phyloP scores from a whole-genome alignment of 1,284 basidiomycete species.

The Irpex rosettiformis region DNA sequence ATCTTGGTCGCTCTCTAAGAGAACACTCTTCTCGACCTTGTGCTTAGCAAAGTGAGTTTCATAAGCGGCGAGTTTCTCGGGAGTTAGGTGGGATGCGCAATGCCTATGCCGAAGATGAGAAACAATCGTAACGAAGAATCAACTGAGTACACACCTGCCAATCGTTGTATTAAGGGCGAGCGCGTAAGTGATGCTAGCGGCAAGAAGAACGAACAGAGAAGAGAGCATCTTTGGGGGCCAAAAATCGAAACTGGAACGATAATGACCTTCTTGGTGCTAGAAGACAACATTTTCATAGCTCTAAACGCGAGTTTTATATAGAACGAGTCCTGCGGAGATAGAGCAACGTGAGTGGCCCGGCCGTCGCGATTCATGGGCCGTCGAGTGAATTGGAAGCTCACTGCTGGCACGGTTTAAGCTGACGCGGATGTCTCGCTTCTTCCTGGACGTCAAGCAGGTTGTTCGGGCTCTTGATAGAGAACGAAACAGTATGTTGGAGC shows the following conservation, averaged over 20 bases:
- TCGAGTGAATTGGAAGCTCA: background rate
- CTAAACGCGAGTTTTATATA: too few species aligned
- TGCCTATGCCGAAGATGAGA: slow-evolving; percentile 18
- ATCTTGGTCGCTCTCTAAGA: slow-evolving; percentile 22
- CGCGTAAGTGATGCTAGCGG: slow-evolving; percentile 12
- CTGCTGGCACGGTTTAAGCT: background rate
- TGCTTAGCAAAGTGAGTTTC: slow-evolving; percentile 43
- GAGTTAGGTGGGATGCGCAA: slow-evolving; percentile 36
- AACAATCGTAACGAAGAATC: background rate
- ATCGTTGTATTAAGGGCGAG: slow-evolving; percentile 21
- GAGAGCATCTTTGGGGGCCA: slow-evolving; percentile 14
- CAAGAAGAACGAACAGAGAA: slow-evolving; percentile 20
- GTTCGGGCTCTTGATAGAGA: background rate
- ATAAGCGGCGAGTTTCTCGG: slow-evolving; percentile 32
- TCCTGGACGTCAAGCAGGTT: too few species aligned
- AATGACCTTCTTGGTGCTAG: background rate
- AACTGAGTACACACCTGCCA: slow-evolving; percentile 15
- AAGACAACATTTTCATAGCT: background rate
- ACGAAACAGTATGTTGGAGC: background rate
- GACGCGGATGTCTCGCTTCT: background rate
- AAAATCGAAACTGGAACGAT: slow-evolving; percentile 3
- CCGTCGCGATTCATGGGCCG: background rate
- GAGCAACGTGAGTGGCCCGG: background rate
- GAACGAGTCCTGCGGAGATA: background rate
- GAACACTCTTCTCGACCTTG: slow-evolving; percentile 31